Evolutionary conservation across 371 early-diverging fungal genomes (phyloP).

Genomic region (Rhizopus delemar): DNA sequence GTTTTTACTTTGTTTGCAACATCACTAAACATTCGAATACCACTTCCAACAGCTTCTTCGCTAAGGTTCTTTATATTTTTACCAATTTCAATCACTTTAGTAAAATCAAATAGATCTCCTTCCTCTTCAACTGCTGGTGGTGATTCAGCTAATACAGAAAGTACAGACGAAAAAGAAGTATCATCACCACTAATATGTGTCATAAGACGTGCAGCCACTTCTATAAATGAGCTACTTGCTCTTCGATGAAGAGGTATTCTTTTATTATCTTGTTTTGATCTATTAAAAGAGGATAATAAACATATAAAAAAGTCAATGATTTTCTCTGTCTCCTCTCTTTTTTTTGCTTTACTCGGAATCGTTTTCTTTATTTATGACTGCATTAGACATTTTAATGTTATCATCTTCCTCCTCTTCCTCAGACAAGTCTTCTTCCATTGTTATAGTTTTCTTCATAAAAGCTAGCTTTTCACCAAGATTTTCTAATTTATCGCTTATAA

Average conservation of each 20-base stretch:
- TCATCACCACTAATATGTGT: constrained; percentile 26
- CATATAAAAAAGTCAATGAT: constrained; percentile 7
- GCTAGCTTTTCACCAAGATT: constrained; percentile 48
- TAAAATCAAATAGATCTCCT: constrained; percentile 46
- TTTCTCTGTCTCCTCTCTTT: background rate
- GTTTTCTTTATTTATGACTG: constrained; percentile 13
- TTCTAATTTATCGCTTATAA: constrained; percentile 43
- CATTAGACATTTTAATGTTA: constrained; percentile 1
- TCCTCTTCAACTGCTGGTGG: constrained; percentile 16
- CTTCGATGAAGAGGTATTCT: constrained; percentile 13
- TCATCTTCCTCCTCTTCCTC: background rate
- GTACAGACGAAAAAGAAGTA: constrained; percentile 33
- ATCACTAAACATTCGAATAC: constrained; percentile 44
- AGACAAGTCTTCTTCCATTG: constrained; percentile 34
- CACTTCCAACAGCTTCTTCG: constrained; percentile 39
- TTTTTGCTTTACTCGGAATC: constrained; percentile 7
- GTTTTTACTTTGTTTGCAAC: constrained; percentile 35
- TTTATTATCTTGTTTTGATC: constrained; percentile 1
- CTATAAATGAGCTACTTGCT: constrained; percentile 26
- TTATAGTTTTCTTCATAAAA: constrained; percentile 49
- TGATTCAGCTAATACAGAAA: constrained; percentile 33
- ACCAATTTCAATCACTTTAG: constrained; percentile 44
- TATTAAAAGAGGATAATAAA: constrained; percentile 2
- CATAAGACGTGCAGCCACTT: constrained; percentile 34
- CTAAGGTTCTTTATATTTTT: constrained; percentile 35